A percentile compares a stretch with the other conserved stretches of the same genome.
These are phyloP conservation scores for Blastomyces percursus DNA, from an alignment of 2,329 filamentous ascomycete genomes.

Conservation along the genomic window DNA sequence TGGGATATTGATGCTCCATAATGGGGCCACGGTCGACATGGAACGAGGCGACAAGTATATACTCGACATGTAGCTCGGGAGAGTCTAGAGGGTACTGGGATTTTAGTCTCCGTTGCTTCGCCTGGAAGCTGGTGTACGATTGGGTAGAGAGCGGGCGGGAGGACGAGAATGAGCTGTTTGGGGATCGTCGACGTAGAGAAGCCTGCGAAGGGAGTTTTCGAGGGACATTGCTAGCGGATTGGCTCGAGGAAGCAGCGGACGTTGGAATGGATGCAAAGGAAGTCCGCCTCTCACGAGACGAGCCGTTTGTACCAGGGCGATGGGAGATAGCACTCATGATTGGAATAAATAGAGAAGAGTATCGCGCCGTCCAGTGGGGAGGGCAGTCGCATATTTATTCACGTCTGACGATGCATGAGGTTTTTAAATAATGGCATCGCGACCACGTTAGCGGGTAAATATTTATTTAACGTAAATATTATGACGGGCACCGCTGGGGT, in stretches of 20 bases:
- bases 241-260: constrained; percentile 27
- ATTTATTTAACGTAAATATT: neutral
- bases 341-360: constrained; percentile 10
- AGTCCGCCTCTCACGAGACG: constrained; percentile 35
- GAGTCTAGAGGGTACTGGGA: constrained; percentile 67
- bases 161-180: constrained; percentile 36
- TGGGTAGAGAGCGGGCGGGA: constrained; percentile 27
- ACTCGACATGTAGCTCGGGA: constrained; percentile 90
- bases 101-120: constrained; percentile 37
- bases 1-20: constrained; percentile 97
- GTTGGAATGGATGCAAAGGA: constrained; percentile 55
- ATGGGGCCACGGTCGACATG: constrained; percentile 91
- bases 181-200: constrained; percentile 43
- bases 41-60: constrained; percentile 94
- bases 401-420: neutral
- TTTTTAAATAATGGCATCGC: neutral
- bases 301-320: constrained; percentile 31
- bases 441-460: neutral
- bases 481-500: neutral
- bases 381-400: constrained; percentile 7
- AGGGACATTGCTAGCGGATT: constrained; percentile 39
- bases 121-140: constrained; percentile 16
- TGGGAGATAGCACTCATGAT: constrained; percentile 30
- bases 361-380: constrained; percentile 12
- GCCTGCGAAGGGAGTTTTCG: constrained; percentile 50